Percentiles rank a stretch among this genome's conserved stretches.
Conservation (phyloP, 2,329 filamentous ascomycete genomes). For the Nectriaceae sp. region DNA sequence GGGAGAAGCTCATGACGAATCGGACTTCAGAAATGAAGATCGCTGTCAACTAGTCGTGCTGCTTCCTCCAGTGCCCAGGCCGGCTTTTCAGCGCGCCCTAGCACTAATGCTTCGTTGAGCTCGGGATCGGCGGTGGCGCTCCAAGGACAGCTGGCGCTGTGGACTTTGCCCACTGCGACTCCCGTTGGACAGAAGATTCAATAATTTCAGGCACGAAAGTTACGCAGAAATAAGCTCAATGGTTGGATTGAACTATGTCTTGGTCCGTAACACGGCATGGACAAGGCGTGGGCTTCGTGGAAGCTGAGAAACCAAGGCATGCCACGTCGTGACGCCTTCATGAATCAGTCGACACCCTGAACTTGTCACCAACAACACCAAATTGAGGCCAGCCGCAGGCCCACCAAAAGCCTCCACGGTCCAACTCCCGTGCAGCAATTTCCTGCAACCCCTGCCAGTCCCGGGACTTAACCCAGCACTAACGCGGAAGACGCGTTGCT, state of each 20-base stretch:
- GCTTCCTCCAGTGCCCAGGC: background rate
- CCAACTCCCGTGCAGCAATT: background rate
- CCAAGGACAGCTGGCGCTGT: slow-evolving; percentile 1
- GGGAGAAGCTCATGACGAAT: slow-evolving; percentile 1
- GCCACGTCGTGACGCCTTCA: background rate
- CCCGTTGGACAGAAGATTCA: too few species aligned
- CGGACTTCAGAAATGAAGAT: slow-evolving; percentile 6
- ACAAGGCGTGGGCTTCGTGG: too few species aligned
- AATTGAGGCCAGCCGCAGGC: background rate
- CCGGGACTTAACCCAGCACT: background rate
- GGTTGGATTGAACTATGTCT: too few species aligned
- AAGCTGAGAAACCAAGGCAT: background rate
- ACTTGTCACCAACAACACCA: background rate
- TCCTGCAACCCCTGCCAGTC: background rate
- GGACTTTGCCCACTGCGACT: too few species aligned
- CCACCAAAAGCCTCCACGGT: background rate
- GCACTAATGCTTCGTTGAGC: slow-evolving; percentile 3
- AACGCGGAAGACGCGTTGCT: background rate
- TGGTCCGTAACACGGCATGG: too few species aligned
- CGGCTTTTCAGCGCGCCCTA: background rate
- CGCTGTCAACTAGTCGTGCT: slow-evolving; percentile 4
- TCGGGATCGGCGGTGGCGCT: slow-evolving; percentile 8
- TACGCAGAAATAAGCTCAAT: too few species aligned
- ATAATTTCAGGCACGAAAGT: too few species aligned
- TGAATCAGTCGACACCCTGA: background rate